phyloP scores from a whole-genome alignment of 495 filamentous ascomycete genomes.

The Diplogelasinospora grovesii region DNA sequence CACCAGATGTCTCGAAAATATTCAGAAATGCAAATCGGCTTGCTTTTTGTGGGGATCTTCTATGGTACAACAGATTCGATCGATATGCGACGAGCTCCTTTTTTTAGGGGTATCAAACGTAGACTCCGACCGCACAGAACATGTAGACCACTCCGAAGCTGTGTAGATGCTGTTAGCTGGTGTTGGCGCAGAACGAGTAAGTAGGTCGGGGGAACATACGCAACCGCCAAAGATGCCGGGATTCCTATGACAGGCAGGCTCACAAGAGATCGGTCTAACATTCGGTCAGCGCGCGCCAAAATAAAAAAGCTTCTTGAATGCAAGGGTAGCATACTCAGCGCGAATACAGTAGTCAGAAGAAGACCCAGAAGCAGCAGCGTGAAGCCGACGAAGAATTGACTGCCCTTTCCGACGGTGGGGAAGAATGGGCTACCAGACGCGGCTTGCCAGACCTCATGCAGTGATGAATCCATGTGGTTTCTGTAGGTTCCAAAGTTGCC shows the following conservation, averaged over 20 bases:
- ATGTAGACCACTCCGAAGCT: slow-evolving; percentile 96
- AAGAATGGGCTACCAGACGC: slow-evolving; percentile 75
- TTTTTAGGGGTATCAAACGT: slow-evolving; percentile 62
- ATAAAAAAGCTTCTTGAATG: neutral
- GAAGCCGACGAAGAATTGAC: slow-evolving; percentile 79
- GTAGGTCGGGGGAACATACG: slow-evolving; percentile 50
- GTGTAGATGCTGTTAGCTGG: slow-evolving; percentile 7
- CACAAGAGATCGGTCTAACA: slow-evolving; percentile 73
- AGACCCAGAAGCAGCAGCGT: slow-evolving; percentile 62
- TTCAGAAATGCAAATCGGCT: neutral
- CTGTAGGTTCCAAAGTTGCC: too few species aligned
- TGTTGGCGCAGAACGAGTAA: neutral
- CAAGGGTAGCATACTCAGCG: slow-evolving; percentile 59
- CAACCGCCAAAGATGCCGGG: slow-evolving; percentile 82
- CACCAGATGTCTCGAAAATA: slow-evolving; percentile 1
- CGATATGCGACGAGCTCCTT: slow-evolving; percentile 10
- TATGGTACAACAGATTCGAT: slow-evolving; percentile 38
- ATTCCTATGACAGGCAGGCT: slow-evolving; percentile 73
- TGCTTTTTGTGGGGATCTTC: slow-evolving; percentile 14
- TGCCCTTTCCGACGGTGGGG: slow-evolving; percentile 72
- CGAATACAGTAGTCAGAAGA: slow-evolving; percentile 64
- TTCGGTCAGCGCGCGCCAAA: slow-evolving; percentile 1
- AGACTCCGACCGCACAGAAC: slow-evolving; percentile 97
- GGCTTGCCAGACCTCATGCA: slow-evolving; percentile 85
- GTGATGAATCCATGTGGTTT: slow-evolving; percentile 57